These are phyloP conservation scores for Achaetomium macrosporum DNA, from an alignment of 2,329 filamentous ascomycete species.

Conservation along the genomic window DNA sequence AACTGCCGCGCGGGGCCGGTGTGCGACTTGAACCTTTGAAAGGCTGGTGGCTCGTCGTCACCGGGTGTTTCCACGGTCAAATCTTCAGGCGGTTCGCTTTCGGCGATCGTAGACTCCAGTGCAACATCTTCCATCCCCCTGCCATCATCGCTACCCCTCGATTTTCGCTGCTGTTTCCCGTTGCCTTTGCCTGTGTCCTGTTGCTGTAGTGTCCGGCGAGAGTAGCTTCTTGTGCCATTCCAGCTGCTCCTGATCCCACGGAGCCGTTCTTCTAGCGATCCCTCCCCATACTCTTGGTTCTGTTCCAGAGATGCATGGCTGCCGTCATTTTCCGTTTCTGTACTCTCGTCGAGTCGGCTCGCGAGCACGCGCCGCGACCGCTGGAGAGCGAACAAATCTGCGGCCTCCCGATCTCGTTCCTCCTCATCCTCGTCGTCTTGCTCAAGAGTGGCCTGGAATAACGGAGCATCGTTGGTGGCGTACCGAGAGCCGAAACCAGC, in stretches of 20 bases:
- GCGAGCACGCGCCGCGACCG: conserved; percentile 84
- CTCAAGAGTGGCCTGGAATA: conserved; percentile 90
- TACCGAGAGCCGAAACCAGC: conserved; percentile 69
- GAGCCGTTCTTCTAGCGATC: conserved; percentile 42
- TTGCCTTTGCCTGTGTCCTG: conserved; percentile 31
- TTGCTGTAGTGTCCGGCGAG: conserved; percentile 25
- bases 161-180: conserved; percentile 25
- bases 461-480: conserved; percentile 68
- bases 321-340: conserved; percentile 71
- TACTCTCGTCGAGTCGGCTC: conserved; percentile 77
- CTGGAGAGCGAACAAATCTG: conserved; percentile 90
- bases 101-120: conserved; percentile 61
- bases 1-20: conserved; percentile 36
- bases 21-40: conserved; percentile 51
- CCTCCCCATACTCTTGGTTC: conserved; percentile 45
- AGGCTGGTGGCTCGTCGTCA: conserved; percentile 54
- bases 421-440: conserved; percentile 90
- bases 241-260: conserved; percentile 57
- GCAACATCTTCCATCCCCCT: conserved; percentile 81
- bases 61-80: conserved; percentile 48
- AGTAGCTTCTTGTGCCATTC: conserved; percentile 49
- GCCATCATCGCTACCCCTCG: conserved; percentile 29
- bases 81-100: conserved; percentile 55
- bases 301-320: conserved; percentile 51
- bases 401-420: conserved; percentile 69